Percentiles rank a stretch among this genome's conserved stretches.
These are phyloP conservation scores for Sonneratia caseolaris DNA, from an alignment of 345 rosid species.

Conservation along the genomic window DNA sequence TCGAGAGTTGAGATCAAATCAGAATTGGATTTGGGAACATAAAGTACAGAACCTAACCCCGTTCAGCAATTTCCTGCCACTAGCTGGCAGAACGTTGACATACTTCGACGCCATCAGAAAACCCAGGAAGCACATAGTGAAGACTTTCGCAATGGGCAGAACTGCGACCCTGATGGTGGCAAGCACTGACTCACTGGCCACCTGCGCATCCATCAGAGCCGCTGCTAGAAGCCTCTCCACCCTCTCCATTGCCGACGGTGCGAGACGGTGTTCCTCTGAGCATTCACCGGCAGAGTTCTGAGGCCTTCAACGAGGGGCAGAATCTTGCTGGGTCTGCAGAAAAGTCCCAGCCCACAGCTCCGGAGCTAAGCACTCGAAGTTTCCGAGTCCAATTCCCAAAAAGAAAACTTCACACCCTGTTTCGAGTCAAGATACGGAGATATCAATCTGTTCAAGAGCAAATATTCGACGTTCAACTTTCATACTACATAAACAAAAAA, in stretches of 20 bases:
- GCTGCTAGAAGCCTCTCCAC: slow-evolving; percentile 33
- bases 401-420: no score
- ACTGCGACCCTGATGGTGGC: slow-evolving; percentile 78
- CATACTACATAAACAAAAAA: no score
- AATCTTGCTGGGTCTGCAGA: no score
- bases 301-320: neutral
- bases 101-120: slow-evolving; percentile 97
- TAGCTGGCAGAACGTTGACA: slow-evolving; percentile 84
- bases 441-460: neutral
- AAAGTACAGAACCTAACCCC: slow-evolving; percentile 24
- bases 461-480: neutral
- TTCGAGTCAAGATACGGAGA: neutral
- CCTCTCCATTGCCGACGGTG: slow-evolving; percentile 1
- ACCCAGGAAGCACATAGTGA: slow-evolving; percentile 90
- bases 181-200: slow-evolving; percentile 41
- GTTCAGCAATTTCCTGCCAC: slow-evolving; percentile 79
- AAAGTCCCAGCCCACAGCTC: no score
- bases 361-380: neutral
- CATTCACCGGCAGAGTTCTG: neutral
- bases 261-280: neutral
- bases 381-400: no score
- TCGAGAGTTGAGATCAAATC: neutral
- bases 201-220: slow-evolving; percentile 23
- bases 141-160: slow-evolving; percentile 86
- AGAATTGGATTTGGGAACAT: neutral